Conservation (phyloP, 73 alveolate species). For the Paramecium sexaurelia region DNA sequence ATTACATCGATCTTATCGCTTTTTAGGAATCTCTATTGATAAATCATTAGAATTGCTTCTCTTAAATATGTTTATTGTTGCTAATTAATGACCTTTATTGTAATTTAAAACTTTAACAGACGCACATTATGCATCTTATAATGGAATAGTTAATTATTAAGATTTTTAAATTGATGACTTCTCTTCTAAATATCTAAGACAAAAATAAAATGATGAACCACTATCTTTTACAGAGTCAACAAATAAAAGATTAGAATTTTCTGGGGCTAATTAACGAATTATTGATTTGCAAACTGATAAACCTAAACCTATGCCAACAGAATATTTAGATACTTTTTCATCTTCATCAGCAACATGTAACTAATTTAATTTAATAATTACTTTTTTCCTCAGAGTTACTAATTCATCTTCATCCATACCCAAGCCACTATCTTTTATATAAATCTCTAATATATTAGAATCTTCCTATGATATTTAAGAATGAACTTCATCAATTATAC, state of each 20-base stretch:
- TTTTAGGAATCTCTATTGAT: background rate
- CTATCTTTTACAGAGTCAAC: background rate
- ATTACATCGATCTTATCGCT: background rate
- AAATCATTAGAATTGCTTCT: background rate
- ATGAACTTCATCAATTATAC: background rate
- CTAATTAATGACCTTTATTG: background rate
- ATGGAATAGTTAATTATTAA: background rate
- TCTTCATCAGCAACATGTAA: slow-evolving; percentile 49
- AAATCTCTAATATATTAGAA: background rate
- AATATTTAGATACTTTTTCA: slow-evolving; percentile 31
- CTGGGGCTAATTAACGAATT: background rate
- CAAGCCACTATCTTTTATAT: slow-evolving; percentile 11
- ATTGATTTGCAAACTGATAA: slow-evolving; percentile 18
- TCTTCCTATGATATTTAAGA: background rate
- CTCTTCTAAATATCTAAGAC: slow-evolving; percentile 27
- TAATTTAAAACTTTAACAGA: slow-evolving; percentile 19
- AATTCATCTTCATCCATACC: slow-evolving; percentile 56
- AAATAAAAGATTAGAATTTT: background rate
- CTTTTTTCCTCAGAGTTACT: background rate
- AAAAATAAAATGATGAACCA: slow-evolving; percentile 16
- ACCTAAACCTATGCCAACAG: slow-evolving; percentile 50
- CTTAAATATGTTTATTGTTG: background rate
- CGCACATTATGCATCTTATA: background rate
- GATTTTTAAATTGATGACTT: background rate
- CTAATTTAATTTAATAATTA: background rate